Conservation (phyloP, 192 early-diverging fungal species). For the Physocladia obscura region DNA sequence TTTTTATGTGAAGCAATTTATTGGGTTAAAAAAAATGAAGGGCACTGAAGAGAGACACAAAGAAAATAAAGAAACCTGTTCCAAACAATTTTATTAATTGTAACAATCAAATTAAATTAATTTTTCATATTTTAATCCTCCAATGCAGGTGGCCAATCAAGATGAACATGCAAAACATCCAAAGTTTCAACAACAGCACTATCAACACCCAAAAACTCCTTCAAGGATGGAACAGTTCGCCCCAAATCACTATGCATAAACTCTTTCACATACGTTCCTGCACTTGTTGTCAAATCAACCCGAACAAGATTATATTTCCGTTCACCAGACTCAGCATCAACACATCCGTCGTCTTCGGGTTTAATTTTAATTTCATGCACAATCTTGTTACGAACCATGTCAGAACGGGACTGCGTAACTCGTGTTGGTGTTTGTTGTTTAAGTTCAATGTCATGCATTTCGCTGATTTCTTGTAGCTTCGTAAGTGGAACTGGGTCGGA, state of each 20-base stretch:
- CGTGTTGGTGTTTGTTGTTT: conserved; percentile 51
- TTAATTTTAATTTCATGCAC: conserved; percentile 36
- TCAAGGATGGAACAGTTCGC: conserved; percentile 72
- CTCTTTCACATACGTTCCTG: conserved; percentile 93
- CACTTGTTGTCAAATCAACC: conserved; percentile 74
- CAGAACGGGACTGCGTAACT: conserved; percentile 40
- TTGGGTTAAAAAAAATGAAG: too few relatives aligned
- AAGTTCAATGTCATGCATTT: conserved; percentile 33
- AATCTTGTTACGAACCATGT: conserved; percentile 46
- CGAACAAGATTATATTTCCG: conserved; percentile 30
- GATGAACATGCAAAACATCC: conserved; percentile 81
- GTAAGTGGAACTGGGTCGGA: conserved; percentile 20
- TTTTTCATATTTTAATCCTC: neutral
- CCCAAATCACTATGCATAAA: conserved; percentile 94
- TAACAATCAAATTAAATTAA: too few relatives aligned
- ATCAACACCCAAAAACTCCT: conserved; percentile 58
- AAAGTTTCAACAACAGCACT: conserved; percentile 74
- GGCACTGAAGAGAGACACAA: too few relatives aligned
- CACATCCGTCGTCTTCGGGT: conserved; percentile 3
- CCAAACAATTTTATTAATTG: too few relatives aligned
- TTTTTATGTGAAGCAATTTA: too few relatives aligned
- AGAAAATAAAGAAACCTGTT: too few relatives aligned
- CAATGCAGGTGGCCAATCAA: conserved; percentile 74
- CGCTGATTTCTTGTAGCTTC: conserved; percentile 20
- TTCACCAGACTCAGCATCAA: neutral